These are phyloP conservation scores for Dryas drummondii DNA, from an alignment of 306 rosid species.

Conservation along the genomic window DNA sequence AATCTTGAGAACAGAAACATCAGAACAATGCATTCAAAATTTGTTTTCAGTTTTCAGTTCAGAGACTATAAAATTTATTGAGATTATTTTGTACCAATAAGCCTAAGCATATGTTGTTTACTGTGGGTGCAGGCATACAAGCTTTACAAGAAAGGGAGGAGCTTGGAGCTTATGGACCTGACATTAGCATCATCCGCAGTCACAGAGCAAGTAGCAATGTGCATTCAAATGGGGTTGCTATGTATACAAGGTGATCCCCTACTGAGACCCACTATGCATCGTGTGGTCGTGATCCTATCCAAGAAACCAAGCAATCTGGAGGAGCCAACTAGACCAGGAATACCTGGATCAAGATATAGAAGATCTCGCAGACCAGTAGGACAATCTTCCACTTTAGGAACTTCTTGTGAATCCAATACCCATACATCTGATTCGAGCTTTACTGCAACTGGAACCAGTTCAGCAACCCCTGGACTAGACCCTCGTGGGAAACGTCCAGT, in stretches of 20 bases:
- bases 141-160: constrained; percentile 73
- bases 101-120: neutral
- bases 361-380: constrained; percentile 40
- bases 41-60: neutral
- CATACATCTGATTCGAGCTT: constrained; percentile 44
- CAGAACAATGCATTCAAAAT: too few species aligned
- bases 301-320: constrained; percentile 66
- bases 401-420: constrained; percentile 48
- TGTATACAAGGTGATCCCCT: constrained; percentile 69
- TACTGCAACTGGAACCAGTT: constrained; percentile 30
- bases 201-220: constrained; percentile 64
- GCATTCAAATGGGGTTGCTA: constrained; percentile 43
- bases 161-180: constrained; percentile 72
- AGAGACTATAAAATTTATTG: neutral
- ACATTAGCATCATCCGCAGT: constrained; percentile 45
- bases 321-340: constrained; percentile 75
- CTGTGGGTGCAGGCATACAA: constrained; percentile 64
- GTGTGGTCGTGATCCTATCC: constrained; percentile 71
- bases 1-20: too few species aligned
- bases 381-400: constrained; percentile 51
- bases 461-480: neutral
- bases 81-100: neutral
- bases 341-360: constrained; percentile 66
- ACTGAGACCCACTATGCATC: constrained; percentile 74
- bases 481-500: constrained; percentile 65